Base-by-base conservation (phyloP, 257 asterid genomes). In the Scutellaria minor region DNA sequence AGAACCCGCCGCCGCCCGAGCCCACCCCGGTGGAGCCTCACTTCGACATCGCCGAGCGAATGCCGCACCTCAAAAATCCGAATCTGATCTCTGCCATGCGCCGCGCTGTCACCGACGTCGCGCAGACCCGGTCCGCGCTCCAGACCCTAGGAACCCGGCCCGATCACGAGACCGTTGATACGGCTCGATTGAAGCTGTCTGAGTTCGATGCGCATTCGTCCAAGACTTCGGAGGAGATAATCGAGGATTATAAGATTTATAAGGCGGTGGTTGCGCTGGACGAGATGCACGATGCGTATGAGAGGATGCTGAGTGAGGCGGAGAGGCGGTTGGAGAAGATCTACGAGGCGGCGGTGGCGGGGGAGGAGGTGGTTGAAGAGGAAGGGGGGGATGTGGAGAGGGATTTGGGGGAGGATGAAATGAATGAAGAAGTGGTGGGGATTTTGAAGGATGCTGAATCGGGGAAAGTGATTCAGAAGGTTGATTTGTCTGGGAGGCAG, bases 131-230 rank as follows among this genome's bases (percentile, higher is more conserved):
- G 75, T 85, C 95, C 37, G 71, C 81, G 50, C 86, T 95, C 77
- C 79, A 66, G 57, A 65, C 85, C 62, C 86, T 95, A 3, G 99
- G 98, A 0, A 85, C 82, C 66, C 88, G 96, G 6, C 98, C 99
- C 64, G 97, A 88, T 78, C 99, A 95, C 80, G 99, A 95, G 89
- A 59, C 87, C 6, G 87, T 95, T 15, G 99, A 95, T 72, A 53
- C 48, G 13, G 97, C 99, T 5, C 84, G 86, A 65, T 47, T 81
- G 57, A 84, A 81, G 66, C 54, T 95, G 44, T 73, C 90, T 5
- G 97, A 92, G 71, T 76, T 94, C 31, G 89, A 82, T 1, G 85
- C 79, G 1, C 74, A 77, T 1, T 64, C 90, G 58, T 71, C 84
- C 10, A 72, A 46, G 42, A 76, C 68, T 11, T 40, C 86, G n/a